Percentiles rank a stretch among this genome's conserved stretches.
phyloP scores from a whole-genome alignment of 2,329 filamentous ascomycete species.

The Penicillium decumbens region DNA sequence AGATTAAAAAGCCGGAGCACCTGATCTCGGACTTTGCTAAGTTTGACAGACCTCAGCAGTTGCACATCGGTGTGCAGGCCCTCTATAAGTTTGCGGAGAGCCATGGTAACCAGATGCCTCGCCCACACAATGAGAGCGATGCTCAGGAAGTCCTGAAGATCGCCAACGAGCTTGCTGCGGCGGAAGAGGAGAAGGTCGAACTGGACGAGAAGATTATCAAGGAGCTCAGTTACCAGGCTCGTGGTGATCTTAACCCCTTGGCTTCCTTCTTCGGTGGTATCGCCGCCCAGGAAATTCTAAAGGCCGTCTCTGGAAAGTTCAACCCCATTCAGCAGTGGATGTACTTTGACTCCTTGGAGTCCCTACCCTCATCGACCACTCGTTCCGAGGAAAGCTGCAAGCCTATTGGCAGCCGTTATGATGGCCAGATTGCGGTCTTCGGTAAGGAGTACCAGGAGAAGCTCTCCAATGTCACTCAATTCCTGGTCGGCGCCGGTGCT shows the following conservation, averaged over 20 bases:
- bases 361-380: slow-evolving; percentile 68
- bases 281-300: slow-evolving; percentile 88
- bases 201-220: slow-evolving; percentile 87
- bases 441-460: slow-evolving; percentile 92
- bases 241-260: slow-evolving; percentile 84
- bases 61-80: slow-evolving; percentile 89
- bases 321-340: slow-evolving; percentile 92
- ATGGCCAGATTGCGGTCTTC: slow-evolving; percentile 95
- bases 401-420: slow-evolving; percentile 79
- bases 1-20: slow-evolving; percentile 82
- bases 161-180: slow-evolving; percentile 66
- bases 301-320: slow-evolving; percentile 97
- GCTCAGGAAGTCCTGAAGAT: slow-evolving; percentile 71
- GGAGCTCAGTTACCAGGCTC: slow-evolving; percentile 91
- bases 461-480: slow-evolving; percentile 82
- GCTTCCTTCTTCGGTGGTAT: slow-evolving; percentile 93
- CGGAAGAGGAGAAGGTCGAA: slow-evolving; percentile 67
- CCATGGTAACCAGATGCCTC: slow-evolving; percentile 67
- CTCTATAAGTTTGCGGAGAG: slow-evolving; percentile 77
- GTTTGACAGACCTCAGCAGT: slow-evolving; percentile 87
- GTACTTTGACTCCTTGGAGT: slow-evolving; percentile 98
- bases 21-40: slow-evolving; percentile 95
- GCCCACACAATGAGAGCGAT: slow-evolving; percentile 79
- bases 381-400: slow-evolving; percentile 85
- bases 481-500: slow-evolving; percentile 91